Percentiles rank a stretch among this genome's conserved stretches.
phyloP scores from a whole-genome alignment of 1,284 basidiomycete species.

The Peniophora sp. region DNA sequence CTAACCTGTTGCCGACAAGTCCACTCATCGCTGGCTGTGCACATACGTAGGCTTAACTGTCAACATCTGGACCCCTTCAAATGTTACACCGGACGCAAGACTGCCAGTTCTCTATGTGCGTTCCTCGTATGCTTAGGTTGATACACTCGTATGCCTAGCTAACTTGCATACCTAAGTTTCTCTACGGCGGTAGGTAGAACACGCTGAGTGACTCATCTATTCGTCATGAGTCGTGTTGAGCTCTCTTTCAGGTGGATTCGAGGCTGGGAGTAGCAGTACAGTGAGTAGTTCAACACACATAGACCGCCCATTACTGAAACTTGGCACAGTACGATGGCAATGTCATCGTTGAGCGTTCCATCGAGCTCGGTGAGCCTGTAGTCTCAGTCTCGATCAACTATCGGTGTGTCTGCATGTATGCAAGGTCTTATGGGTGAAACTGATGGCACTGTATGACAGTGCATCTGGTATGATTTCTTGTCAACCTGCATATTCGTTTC shows the following conservation, averaged over 20 bases:
- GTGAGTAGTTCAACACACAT: neutral
- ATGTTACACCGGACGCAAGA: slow-evolving; percentile 2
- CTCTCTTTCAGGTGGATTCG: slow-evolving; percentile 22
- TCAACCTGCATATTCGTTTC: neutral
- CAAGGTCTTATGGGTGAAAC: neutral
- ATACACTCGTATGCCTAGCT: neutral
- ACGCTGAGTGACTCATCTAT: too few species aligned
- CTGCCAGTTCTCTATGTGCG: neutral
- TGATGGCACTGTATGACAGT: neutral
- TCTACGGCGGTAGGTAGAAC: slow-evolving; percentile 17
- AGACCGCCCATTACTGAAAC: slow-evolving; percentile 11
- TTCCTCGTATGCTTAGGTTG: neutral
- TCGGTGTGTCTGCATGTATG: slow-evolving; percentile 9
- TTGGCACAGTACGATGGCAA: slow-evolving; percentile 12
- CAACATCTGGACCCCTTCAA: slow-evolving; percentile 23
- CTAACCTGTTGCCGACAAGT: neutral
- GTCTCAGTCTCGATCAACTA: slow-evolving; percentile 27
- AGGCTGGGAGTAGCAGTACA: slow-evolving; percentile 14
- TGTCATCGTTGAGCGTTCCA: slow-evolving; percentile 23
- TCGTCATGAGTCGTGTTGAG: neutral
- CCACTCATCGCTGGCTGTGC: neutral
- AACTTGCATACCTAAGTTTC: slow-evolving; percentile 9
- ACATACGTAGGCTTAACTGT: slow-evolving; percentile 22
- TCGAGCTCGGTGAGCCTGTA: slow-evolving; percentile 26
- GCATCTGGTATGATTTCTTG: neutral